phyloP scores from a whole-genome alignment of 768 basidiomycete genomes.

The Boletus huronensis region DNA sequence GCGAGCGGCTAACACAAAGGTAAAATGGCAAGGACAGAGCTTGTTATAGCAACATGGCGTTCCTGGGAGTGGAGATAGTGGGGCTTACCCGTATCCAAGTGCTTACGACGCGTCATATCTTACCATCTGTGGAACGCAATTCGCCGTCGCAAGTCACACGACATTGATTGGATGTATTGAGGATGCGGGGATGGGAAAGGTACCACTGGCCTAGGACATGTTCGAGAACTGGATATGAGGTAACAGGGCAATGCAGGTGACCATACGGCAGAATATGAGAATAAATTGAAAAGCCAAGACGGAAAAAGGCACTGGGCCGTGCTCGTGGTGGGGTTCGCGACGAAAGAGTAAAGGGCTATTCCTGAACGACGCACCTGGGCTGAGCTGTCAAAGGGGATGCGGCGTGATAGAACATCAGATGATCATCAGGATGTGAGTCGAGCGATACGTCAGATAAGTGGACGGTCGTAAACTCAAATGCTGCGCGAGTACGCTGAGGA shows the following conservation, averaged over 20 bases:
- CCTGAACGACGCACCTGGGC: not conserved
- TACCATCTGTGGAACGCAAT: not conserved
- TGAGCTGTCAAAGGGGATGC: not conserved
- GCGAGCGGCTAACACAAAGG: not conserved
- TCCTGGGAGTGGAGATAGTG: not conserved
- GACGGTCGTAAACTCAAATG: no score
- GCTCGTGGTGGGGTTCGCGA: not conserved
- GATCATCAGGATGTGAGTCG: not conserved
- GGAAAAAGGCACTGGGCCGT: not conserved
- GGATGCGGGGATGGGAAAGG: no score
- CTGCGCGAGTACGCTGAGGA: not conserved
- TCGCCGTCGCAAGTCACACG: not conserved
- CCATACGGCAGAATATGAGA: not conserved
- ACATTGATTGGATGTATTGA: not conserved
- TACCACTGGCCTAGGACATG: not conserved
- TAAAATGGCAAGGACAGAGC: not conserved
- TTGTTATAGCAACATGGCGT: not conserved
- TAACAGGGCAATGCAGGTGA: not conserved
- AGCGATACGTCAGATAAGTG: not conserved
- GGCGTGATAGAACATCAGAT: constrained; percentile 3
- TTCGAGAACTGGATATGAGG: not conserved
- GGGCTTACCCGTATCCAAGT: not conserved
- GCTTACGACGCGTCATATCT: not conserved
- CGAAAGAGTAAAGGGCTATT: constrained; percentile 1
- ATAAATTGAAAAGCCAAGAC: not conserved